Percentiles rank a stretch among this genome's conserved stretches.
Evolutionary conservation across 768 basidiomycete species (phyloP).

Genomic region (Leccinum longicurvipes): DNA sequence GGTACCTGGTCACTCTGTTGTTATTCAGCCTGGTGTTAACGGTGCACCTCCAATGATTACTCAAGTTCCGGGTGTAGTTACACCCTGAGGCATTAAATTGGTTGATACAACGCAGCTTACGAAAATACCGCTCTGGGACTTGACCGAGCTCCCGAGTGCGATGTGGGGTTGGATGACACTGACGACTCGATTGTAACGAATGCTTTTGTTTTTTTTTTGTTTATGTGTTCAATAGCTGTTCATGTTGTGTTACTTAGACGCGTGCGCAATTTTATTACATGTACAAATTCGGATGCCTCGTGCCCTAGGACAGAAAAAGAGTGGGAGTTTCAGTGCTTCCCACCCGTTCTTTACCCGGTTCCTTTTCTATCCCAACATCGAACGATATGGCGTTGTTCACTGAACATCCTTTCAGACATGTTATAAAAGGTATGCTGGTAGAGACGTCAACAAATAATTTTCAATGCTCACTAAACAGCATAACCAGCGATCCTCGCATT

Average conservation of each 20-base stretch:
- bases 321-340: conserved; percentile 14
- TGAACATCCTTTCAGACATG: conserved; percentile 33
- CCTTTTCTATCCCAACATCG: conserved; percentile 11
- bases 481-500: conserved; percentile 46
- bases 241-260: conserved; percentile 10
- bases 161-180: conserved; percentile 2
- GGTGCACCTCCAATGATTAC: conserved; percentile 61
- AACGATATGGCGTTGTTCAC: conserved; percentile 30
- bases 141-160: background rate
- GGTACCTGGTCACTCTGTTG: conserved; percentile 56
- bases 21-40: conserved; percentile 65
- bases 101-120: background rate
- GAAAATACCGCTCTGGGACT: background rate
- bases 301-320: conserved; percentile 27
- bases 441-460: background rate
- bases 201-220: conserved; percentile 9
- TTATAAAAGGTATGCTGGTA: conserved; percentile 27
- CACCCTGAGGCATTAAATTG: conserved; percentile 13
- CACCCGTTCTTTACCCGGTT: conserved; percentile 26
- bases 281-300: conserved; percentile 24
- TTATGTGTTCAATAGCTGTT: conserved; percentile 5
- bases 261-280: conserved; percentile 2
- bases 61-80: conserved; percentile 45
- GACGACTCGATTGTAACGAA: conserved; percentile 8
- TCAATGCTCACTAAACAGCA: conserved; percentile 8